These are phyloP conservation scores for Schoenoplectus tabernaemontani DNA, from an alignment of 202 grass and related monocot species.

Conservation along the genomic window DNA sequence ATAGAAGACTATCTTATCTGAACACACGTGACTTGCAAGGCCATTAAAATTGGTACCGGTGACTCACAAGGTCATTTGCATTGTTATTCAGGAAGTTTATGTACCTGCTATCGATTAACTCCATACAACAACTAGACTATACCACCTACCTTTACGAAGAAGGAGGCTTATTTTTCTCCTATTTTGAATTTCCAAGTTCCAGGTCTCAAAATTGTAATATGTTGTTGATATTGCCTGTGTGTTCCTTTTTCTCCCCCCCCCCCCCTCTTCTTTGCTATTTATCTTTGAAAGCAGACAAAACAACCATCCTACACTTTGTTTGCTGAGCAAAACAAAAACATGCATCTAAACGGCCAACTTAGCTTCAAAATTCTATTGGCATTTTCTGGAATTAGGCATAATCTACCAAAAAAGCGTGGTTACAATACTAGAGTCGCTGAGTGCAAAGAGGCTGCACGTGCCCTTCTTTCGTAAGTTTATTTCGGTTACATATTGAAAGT, in stretches of 20 bases:
- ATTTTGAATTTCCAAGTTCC: background rate
- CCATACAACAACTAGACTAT: background rate
- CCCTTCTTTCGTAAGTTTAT: slow-evolving; percentile 61
- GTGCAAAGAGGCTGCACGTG: slow-evolving; percentile 70
- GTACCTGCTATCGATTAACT: background rate
- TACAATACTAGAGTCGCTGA: slow-evolving; percentile 82
- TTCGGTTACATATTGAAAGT: background rate
- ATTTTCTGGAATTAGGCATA: slow-evolving; percentile 88
- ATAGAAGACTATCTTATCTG: background rate
- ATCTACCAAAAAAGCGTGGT: slow-evolving; percentile 71
- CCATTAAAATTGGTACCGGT: background rate
- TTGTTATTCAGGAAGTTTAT: slow-evolving; percentile 1
- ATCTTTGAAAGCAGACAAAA: slow-evolving; percentile 40
- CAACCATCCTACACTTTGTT: slow-evolving; percentile 48
- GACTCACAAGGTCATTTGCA: background rate
- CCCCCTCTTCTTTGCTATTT: background rate
- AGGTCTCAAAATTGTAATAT: background rate
- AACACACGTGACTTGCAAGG: background rate
- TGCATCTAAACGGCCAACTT: slow-evolving; percentile 31
- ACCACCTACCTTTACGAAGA: background rate
- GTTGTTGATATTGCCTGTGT: background rate
- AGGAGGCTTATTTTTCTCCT: background rate
- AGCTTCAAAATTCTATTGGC: slow-evolving; percentile 91
- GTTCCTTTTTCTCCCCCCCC: background rate
- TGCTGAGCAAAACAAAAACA: slow-evolving; percentile 50